phyloP scores from a whole-genome alignment of 495 filamentous ascomycete species.

The Acidiella bohemica region DNA sequence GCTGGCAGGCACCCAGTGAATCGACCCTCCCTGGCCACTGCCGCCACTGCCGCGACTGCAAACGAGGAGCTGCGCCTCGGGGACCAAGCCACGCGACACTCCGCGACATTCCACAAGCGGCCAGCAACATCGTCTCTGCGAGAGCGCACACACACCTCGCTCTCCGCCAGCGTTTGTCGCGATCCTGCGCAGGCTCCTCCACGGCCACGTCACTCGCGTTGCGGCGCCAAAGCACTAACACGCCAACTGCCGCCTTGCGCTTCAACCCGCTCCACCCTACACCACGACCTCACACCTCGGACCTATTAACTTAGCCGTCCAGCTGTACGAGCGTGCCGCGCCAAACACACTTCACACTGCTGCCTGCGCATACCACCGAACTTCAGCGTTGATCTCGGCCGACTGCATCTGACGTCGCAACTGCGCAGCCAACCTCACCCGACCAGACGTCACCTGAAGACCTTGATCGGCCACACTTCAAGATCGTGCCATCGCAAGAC shows the following conservation, averaged over 20 bases:
- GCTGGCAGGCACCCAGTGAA: neutral
- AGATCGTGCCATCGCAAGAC: neutral
- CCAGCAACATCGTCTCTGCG: neutral
- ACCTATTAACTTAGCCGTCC: conserved; percentile 12
- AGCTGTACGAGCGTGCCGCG: neutral
- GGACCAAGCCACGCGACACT: neutral
- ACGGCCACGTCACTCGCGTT: neutral
- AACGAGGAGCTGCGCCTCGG: neutral
- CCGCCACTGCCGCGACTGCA: no score
- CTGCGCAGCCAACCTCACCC: conserved; percentile 1
- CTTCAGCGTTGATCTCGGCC: no score
- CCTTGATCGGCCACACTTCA: neutral
- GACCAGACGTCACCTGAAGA: neutral
- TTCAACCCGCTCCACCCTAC: neutral
- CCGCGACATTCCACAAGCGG: neutral
- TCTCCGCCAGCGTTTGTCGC: neutral
- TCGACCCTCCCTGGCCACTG: neutral
- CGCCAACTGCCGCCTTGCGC: neutral
- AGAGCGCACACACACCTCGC: no score
- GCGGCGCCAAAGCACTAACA: neutral
- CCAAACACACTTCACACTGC: neutral
- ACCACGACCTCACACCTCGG: conserved; percentile 1
- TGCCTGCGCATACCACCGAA: no score
- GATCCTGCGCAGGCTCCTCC: neutral
- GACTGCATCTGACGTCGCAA: neutral